These are phyloP conservation scores for Domatiomyces globalis DNA, from an alignment of 2,329 filamentous ascomycete genomes.

Conservation along the genomic window DNA sequence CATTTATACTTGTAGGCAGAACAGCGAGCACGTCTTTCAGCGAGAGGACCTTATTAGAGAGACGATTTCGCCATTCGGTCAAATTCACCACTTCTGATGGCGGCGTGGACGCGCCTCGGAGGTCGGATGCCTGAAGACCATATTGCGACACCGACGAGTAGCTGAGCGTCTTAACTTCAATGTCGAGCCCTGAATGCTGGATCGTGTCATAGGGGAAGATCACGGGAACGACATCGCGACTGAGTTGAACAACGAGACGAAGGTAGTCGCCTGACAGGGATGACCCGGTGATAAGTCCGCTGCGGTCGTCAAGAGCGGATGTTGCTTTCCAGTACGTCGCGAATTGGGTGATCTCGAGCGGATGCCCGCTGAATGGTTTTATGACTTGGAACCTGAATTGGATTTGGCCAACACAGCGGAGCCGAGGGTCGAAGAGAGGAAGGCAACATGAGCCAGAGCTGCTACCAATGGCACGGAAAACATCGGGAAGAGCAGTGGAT, in stretches of 20 bases:
- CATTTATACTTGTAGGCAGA: slow-evolving; percentile 65
- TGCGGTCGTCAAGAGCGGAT: slow-evolving; percentile 76
- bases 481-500: slow-evolving; percentile 76
- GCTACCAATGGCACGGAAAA: slow-evolving; percentile 62
- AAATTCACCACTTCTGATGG: slow-evolving; percentile 8
- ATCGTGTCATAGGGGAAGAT: slow-evolving; percentile 78
- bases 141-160: slow-evolving; percentile 31
- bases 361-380: slow-evolving; percentile 83
- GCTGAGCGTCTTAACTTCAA: slow-evolving; percentile 67
- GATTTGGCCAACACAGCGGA: slow-evolving; percentile 84
- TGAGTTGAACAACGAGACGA: slow-evolving; percentile 80
- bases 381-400: slow-evolving; percentile 92
- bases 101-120: slow-evolving; percentile 29
- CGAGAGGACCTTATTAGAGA: slow-evolving; percentile 64
- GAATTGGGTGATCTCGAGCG: slow-evolving; percentile 92
- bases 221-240: slow-evolving; percentile 72
- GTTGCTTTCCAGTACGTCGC: slow-evolving; percentile 99
- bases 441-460: slow-evolving; percentile 70
- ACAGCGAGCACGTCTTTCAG: slow-evolving; percentile 61
- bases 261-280: slow-evolving; percentile 94
- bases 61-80: slow-evolving; percentile 42
- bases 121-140: slow-evolving; percentile 25
- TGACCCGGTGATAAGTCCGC: slow-evolving; percentile 80
- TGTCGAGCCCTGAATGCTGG: slow-evolving; percentile 57
- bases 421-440: slow-evolving; percentile 79